Conservation (phyloP, 306 rosid species). For the Pachyrhizus erosus region DNA sequence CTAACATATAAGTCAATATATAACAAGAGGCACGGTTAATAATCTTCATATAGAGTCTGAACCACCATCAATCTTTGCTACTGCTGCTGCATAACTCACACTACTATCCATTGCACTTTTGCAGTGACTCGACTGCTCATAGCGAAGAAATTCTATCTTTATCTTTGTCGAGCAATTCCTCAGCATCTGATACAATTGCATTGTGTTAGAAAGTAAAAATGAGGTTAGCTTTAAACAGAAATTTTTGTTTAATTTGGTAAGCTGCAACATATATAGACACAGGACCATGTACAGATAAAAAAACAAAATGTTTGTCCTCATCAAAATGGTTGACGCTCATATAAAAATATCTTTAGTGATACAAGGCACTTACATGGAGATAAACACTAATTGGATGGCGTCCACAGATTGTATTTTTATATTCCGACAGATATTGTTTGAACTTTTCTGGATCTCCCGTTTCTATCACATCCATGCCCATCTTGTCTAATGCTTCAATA, state of each 20-base stretch:
- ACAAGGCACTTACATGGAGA: slow-evolving; percentile 88
- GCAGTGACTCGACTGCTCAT: slow-evolving; percentile 94
- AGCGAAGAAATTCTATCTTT: slow-evolving; percentile 79
- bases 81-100: slow-evolving; percentile 98
- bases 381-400: slow-evolving; percentile 90
- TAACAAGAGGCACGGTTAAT: too few species aligned
- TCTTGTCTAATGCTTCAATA: slow-evolving; percentile 86
- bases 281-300: background rate
- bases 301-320: slow-evolving; percentile 16
- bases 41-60: slow-evolving; percentile 54
- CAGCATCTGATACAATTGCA: slow-evolving; percentile 71
- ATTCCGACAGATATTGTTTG: slow-evolving; percentile 71
- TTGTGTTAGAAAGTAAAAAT: background rate
- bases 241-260: background rate
- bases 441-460: slow-evolving; percentile 86
- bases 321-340: background rate
- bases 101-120: slow-evolving; percentile 77
- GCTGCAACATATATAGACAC: background rate
- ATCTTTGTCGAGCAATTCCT: slow-evolving; percentile 67
- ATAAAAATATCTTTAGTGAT: too few species aligned
- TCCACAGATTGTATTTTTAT: slow-evolving; percentile 92
- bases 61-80: slow-evolving; percentile 67
- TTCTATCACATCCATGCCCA: slow-evolving; percentile 96
- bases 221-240: background rate
- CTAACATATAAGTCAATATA: too few species aligned